Base-by-base conservation (phyloP, 2,329 filamentous ascomycete species). In the Fusarium sarcochroum region DNA sequence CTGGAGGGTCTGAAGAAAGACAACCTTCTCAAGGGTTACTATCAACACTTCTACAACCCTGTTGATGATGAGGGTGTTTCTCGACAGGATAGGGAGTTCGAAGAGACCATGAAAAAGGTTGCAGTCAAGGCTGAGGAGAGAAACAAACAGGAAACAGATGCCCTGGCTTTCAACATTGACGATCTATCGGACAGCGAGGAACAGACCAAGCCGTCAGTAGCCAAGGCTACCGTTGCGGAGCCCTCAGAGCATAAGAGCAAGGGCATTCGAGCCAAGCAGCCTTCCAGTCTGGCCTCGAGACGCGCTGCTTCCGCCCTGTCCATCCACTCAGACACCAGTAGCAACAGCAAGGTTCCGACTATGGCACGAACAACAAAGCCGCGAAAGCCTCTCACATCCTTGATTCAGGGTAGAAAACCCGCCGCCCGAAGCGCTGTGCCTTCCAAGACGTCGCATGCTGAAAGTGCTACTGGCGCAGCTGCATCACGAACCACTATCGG, bases 401-500 rank as follows among this genome's bases (percentile, higher is more conserved):
- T 80, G 13, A 66, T 80, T 17, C 69, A 76, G 13, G 72, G 75
- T 9, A 71, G 72, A 27, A 78, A 69, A 45, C 66, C 75, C 58
- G 32, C 32, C 17, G 51, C 75, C 62, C 84, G 84, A 51, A 76
- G 80, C n/a, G 72, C 79, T 7, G 71, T 79, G 7, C 79, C 84
- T 4, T 80, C 82, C 9, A 86, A 85, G 63, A 76, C 79, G 47
- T 79, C 84, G 1, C 83, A 84, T 11, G 83, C 87, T 70, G 87
- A 89, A 46, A 87, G 88, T 67, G 85, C 85, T 10, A 83, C 86
- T 13, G 90, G 91, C 2, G 85, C 87, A 21, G 87, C 87, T 7
- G 89, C 89, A 7, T 97, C 94, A 3, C 89, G 90, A 66, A 94
- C 89, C 56, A 97, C 94, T 0, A 86, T 97, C 41, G 94, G 94